Percentiles rank a stretch among this genome's conserved stretches.
These are phyloP conservation scores for Naganishia liquefaciens DNA, from an alignment of 1,284 basidiomycete species.

Conservation along the genomic window DNA sequence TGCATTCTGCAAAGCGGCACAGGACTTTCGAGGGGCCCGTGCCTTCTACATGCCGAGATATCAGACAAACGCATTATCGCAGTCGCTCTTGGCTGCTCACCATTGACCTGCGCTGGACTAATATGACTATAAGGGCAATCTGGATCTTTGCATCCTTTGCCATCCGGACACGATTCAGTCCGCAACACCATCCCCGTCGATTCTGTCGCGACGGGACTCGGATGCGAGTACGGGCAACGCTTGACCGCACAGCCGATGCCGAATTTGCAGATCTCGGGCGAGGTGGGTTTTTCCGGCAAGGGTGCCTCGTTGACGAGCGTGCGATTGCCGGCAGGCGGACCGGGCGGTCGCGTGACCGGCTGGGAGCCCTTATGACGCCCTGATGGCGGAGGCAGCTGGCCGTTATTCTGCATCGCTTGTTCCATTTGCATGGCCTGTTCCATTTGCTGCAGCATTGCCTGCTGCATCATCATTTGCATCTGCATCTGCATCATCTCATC, in stretches of 20 bases:
- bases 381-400: not conserved
- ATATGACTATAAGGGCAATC: slow-evolving; percentile 87
- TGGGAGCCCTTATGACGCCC: slow-evolving; percentile 33
- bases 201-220: slow-evolving; percentile 88
- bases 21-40: slow-evolving; percentile 48
- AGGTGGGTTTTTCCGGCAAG: slow-evolving; percentile 47
- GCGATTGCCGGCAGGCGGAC: slow-evolving; percentile 43
- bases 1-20: slow-evolving; percentile 54
- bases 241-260: slow-evolving; percentile 82
- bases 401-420: slow-evolving; percentile 34
- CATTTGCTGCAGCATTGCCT: slow-evolving; percentile 41
- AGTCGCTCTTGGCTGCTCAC: no score
- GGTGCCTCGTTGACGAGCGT: slow-evolving; percentile 38
- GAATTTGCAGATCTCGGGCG: slow-evolving; percentile 77
- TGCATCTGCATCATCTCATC: slow-evolving; percentile 51
- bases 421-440: slow-evolving; percentile 36
- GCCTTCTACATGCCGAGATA: not conserved
- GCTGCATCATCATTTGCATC: slow-evolving; percentile 45
- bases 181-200: slow-evolving; percentile 82
- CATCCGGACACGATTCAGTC: slow-evolving; percentile 77
- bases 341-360: slow-evolving; percentile 36
- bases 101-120: slow-evolving; percentile 72
- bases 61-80: no score
- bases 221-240: slow-evolving; percentile 82
- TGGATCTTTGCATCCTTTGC: slow-evolving; percentile 80